Percentiles rank a stretch among this genome's conserved stretches.
Evolutionary conservation across 371 early-diverging fungal genomes (phyloP).

Genomic region (Ordospora pajunii): DNA sequence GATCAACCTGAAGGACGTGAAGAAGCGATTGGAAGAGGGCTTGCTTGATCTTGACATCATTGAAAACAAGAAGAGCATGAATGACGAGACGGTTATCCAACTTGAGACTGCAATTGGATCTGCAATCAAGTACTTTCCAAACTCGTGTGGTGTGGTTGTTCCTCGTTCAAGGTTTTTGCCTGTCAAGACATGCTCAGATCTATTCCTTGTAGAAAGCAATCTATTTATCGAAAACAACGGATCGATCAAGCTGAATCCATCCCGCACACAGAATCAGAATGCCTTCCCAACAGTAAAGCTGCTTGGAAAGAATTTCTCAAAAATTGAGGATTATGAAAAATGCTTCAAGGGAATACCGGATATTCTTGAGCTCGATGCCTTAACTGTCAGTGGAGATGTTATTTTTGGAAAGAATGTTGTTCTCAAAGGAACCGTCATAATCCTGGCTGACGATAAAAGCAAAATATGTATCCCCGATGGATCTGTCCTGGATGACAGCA

Average conservation of each 20-base stretch:
- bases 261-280: conserved; percentile 65
- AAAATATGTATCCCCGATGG: conserved; percentile 94
- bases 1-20: conserved; percentile 85
- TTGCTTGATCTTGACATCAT: conserved; percentile 85
- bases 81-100: conserved; percentile 87
- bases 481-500: conserved; percentile 88
- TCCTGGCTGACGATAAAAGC: conserved; percentile 85
- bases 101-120: conserved; percentile 98
- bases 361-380: conserved; percentile 88
- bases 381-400: conserved; percentile 95
- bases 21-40: conserved; percentile 73
- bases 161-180: conserved; percentile 93
- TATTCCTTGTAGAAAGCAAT: conserved; percentile 89
- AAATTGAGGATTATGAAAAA: conserved; percentile 67
- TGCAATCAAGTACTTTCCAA: conserved; percentile 90
- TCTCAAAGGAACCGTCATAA: conserved; percentile 89
- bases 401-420: conserved; percentile 82
- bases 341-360: conserved; percentile 82
- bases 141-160: conserved; percentile 90
- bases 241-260: conserved; percentile 74
- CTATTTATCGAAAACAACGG: conserved; percentile 83
- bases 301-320: conserved; percentile 86
- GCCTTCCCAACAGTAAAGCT: conserved; percentile 87
- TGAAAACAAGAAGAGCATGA: conserved; percentile 73
- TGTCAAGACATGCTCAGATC: conserved; percentile 91